Conservation (phyloP, 768 basidiomycete species). For the Tylopilus sp. region DNA sequence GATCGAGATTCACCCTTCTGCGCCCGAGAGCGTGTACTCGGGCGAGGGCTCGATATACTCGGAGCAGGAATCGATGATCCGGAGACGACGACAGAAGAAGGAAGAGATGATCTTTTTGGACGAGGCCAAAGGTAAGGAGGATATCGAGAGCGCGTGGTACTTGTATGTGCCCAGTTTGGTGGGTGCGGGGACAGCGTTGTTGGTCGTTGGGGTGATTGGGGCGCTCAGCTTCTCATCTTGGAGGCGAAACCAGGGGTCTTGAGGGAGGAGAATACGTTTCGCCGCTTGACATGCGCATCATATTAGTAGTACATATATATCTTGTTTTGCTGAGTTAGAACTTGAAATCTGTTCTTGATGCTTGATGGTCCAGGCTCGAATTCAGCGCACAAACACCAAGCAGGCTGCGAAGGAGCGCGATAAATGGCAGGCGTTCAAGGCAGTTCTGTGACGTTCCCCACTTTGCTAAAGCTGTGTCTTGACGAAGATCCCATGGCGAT, state of each 20-base stretch:
- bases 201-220: conserved; percentile 76
- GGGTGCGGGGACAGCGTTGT: conserved; percentile 79
- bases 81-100: conserved; percentile 52
- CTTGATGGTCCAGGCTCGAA: neutral
- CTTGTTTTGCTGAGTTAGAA: conserved; percentile 16
- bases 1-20: conserved; percentile 44
- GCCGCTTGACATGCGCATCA: neutral
- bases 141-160: conserved; percentile 75
- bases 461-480: too few relatives aligned
- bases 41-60: conserved; percentile 26
- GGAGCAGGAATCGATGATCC: conserved; percentile 31
- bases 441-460: too few relatives aligned
- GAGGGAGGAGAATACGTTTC: neutral
- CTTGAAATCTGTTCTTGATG: neutral
- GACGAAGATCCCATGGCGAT: too few relatives aligned
- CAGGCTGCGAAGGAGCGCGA: too few relatives aligned
- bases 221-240: conserved; percentile 72
- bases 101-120: conserved; percentile 50
- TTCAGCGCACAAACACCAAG: too few relatives aligned
- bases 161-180: conserved; percentile 75
- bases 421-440: too few relatives aligned
- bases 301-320: conserved; percentile 16
- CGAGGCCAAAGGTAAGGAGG: conserved; percentile 45
- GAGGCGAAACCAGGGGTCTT: conserved; percentile 63
- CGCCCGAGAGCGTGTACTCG: conserved; percentile 27